Evolutionary conservation across 768 basidiomycete genomes (phyloP).

Genomic region (Tulasnella sp.): DNA sequence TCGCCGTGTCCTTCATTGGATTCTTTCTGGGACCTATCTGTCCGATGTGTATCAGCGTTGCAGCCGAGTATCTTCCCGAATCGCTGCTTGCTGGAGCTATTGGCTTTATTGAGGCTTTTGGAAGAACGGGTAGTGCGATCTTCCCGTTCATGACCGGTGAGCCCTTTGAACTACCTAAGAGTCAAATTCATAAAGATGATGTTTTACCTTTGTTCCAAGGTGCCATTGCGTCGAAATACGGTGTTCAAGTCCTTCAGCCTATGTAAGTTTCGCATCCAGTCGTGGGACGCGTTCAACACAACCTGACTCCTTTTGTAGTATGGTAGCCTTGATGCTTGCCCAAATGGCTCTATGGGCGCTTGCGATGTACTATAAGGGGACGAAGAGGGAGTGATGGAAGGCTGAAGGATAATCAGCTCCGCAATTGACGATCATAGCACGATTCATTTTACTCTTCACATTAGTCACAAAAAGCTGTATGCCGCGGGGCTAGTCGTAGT

Average conservation of each 20-base stretch:
- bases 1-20: conserved; percentile 28
- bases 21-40: conserved; percentile 30
- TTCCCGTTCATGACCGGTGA: conserved; percentile 45
- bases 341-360: conserved; percentile 41
- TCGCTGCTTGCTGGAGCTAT: conserved; percentile 1
- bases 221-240: conserved; percentile 49
- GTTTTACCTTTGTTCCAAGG: neutral
- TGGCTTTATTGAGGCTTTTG: conserved; percentile 27
- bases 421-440: too few relatives aligned
- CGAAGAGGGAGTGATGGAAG: neutral
- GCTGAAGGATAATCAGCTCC: too few relatives aligned
- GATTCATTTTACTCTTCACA: too few relatives aligned
- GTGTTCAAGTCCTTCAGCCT: conserved; percentile 49
- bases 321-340: conserved; percentile 49
- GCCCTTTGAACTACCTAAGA: neutral
- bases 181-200: neutral
- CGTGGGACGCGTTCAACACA: neutral
- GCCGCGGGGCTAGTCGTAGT: too few relatives aligned
- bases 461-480: too few relatives aligned
- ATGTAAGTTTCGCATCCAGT: conserved; percentile 32
- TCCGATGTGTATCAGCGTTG: neutral
- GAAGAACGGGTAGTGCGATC: conserved; percentile 31
- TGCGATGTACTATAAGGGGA: neutral
- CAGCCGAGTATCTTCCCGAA: neutral
- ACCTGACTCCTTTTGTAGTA: conserved; percentile 24